Evolutionary conservation across 768 basidiomycete species (phyloP).

Genomic region (Phylloporus rhodoxanthus): DNA sequence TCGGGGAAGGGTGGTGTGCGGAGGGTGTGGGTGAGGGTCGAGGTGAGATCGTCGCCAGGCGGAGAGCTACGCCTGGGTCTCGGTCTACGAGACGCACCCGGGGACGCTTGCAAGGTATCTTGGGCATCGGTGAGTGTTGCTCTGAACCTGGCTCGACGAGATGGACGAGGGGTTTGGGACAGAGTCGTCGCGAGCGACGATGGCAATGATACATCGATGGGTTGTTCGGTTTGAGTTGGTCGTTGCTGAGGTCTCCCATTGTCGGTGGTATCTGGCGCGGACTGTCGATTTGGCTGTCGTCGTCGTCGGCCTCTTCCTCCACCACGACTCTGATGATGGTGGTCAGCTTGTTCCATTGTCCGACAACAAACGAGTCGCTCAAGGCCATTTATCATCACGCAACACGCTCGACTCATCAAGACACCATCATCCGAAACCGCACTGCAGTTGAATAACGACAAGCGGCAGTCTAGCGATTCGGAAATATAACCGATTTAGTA

Average conservation of each 20-base stretch:
- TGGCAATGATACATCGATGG: neutral
- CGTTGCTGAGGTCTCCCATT: neutral
- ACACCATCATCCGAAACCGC: neutral
- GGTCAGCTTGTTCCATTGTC: slow-evolving; percentile 9
- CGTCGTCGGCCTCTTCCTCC: slow-evolving; percentile 3
- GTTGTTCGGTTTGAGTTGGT: neutral
- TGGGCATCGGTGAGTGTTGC: slow-evolving; percentile 29
- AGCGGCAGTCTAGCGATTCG: slow-evolving; percentile 34
- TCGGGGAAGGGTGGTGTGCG: slow-evolving; percentile 69
- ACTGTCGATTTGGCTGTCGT: neutral
- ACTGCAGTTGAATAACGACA: neutral
- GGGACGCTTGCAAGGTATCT: neutral
- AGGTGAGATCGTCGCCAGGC: slow-evolving; percentile 61
- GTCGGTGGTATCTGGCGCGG: neutral
- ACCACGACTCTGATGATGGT: neutral
- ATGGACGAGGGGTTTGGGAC: slow-evolving; percentile 8
- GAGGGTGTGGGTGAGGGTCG: slow-evolving; percentile 59
- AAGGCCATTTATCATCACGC: neutral
- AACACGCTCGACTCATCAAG: neutral
- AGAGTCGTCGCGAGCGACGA: neutral
- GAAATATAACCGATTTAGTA: slow-evolving; percentile 46
- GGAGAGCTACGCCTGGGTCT: slow-evolving; percentile 6
- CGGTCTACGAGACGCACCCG: slow-evolving; percentile 3
- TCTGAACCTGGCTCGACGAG: slow-evolving; percentile 35
- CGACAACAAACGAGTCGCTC: neutral